Conservation (phyloP, 805 yeast species). For the Lipomyces yamadae region DNA sequence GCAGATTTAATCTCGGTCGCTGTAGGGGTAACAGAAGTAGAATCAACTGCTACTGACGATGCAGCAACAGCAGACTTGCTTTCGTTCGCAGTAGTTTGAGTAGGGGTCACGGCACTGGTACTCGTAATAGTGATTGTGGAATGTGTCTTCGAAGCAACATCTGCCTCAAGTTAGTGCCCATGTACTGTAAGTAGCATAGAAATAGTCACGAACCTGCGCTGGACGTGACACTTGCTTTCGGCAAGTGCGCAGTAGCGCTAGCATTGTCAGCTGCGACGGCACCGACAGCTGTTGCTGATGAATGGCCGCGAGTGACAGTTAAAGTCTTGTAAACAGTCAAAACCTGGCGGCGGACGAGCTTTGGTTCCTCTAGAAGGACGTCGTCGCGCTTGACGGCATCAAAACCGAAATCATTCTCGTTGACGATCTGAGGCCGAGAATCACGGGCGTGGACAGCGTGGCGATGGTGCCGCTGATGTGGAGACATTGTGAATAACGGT, state of each 20-base stretch:
- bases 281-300: conserved; percentile 20
- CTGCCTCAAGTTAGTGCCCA: not conserved
- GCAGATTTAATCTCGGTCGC: conserved; percentile 6
- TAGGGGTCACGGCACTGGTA: not conserved
- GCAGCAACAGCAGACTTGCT: not conserved
- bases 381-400: not conserved
- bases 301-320: conserved; percentile 26
- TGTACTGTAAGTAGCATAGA: not conserved
- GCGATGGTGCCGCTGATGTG: not conserved
- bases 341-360: conserved; percentile 31
- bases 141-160: not conserved
- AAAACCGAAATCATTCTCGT: conserved; percentile 14
- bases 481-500: not conserved
- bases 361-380: conserved; percentile 11
- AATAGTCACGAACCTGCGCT: not conserved
- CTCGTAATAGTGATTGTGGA: conserved; percentile 3
- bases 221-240: not conserved
- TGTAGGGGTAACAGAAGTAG: conserved; percentile 7
- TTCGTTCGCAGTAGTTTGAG: not conserved
- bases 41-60: not conserved
- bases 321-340: conserved; percentile 30
- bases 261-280: not conserved
- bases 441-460: conserved; percentile 7
- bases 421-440: not conserved
- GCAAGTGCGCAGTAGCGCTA: not conserved